Evolutionary conservation across 2,329 filamentous ascomycete genomes (phyloP).

Genomic region (Monosporascus sp.): DNA sequence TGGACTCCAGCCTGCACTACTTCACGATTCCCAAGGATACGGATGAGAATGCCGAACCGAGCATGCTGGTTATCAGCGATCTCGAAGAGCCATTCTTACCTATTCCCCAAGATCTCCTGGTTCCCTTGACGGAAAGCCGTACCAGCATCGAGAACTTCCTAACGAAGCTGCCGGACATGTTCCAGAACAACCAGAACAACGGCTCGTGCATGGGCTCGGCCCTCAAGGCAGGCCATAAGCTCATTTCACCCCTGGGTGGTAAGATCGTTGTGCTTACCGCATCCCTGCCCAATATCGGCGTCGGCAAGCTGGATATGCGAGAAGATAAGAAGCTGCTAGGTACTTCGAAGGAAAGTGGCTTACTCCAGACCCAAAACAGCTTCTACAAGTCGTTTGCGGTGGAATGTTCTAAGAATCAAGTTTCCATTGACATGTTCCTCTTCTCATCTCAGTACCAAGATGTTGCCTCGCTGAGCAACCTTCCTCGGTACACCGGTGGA

Average conservation of each 20-base stretch:
- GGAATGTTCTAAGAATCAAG: slow-evolving; percentile 97
- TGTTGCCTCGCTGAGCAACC: slow-evolving; percentile 90
- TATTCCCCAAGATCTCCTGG: slow-evolving; percentile 84
- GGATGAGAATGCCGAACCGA: slow-evolving; percentile 77
- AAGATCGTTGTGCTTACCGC: slow-evolving; percentile 92
- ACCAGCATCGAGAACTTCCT: slow-evolving; percentile 90
- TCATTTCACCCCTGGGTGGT: slow-evolving; percentile 89
- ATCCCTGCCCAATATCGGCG: slow-evolving; percentile 82
- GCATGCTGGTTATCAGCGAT: slow-evolving; percentile 91
- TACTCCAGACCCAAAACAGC: slow-evolving; percentile 87
- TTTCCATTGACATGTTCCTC: slow-evolving; percentile 97
- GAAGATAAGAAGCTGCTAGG: slow-evolving; percentile 96
- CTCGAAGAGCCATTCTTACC: slow-evolving; percentile 95
- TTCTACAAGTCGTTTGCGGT: slow-evolving; percentile 99
- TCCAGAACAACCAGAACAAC: slow-evolving; percentile 85
- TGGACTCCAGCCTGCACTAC: slow-evolving; percentile 92
- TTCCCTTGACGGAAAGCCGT: slow-evolving; percentile 82
- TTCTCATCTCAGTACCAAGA: slow-evolving; percentile 97
- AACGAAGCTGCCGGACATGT: slow-evolving; percentile 89
- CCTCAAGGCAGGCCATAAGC: slow-evolving; percentile 86
- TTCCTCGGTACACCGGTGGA: slow-evolving; percentile 92
- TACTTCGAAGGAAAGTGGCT: slow-evolving; percentile 81
- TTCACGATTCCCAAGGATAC: slow-evolving; percentile 89
- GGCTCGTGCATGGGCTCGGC: slow-evolving; percentile 94
- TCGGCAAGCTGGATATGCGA: slow-evolving; percentile 84